Base-by-base conservation (phyloP, 1,284 basidiomycete genomes). In the Cryptococcus wingfieldii region DNA sequence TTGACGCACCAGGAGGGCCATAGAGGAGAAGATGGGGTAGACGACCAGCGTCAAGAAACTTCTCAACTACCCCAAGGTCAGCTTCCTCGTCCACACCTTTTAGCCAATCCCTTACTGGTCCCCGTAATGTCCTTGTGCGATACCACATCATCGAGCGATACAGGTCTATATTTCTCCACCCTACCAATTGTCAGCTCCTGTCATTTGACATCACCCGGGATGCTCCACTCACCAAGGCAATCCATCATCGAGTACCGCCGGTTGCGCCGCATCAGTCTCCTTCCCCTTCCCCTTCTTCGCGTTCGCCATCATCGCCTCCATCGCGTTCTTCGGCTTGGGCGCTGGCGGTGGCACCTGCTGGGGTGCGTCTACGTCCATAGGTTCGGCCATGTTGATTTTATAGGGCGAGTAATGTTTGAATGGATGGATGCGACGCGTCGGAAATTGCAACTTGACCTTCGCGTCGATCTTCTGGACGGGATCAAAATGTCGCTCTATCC, bases 1-100 rank as follows among this genome's bases (percentile, higher is more conserved):
- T 3, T 7, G 31, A 50, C 69, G 47, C 51, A 64, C 82, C 96
- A 16, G 96, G 96, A 37, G 96, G 96, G 0, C 96, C 96, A 71
- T 98, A 99, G 77, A 99, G 93, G 46, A 99, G 82, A 23, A 98
- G 81, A 78, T 99, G 96, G 0, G 96, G 96, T 27, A 99, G 77
- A 49, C 94, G 81, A 63, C 95, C 94, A 75, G 92, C 92, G 65
- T 92, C 87, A 67, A 98, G 95, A 74, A 99, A 98, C 72, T 88
- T 89, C 75, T 95, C 90, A 76, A 98, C 94, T 97, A 60, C n/a
- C 31, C 31, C 6, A 34, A 6, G 10, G 31, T 34, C 6, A 12
- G 12, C 9, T 38, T 13, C 14, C 39, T 16, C n/a, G 2, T 16
- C 27, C 25, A 52, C 31, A 28, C 19, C 31, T 44, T 7, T 2